Conservation (phyloP, 495 filamentous ascomycete genomes). For the Tuber melanosporum region DNA sequence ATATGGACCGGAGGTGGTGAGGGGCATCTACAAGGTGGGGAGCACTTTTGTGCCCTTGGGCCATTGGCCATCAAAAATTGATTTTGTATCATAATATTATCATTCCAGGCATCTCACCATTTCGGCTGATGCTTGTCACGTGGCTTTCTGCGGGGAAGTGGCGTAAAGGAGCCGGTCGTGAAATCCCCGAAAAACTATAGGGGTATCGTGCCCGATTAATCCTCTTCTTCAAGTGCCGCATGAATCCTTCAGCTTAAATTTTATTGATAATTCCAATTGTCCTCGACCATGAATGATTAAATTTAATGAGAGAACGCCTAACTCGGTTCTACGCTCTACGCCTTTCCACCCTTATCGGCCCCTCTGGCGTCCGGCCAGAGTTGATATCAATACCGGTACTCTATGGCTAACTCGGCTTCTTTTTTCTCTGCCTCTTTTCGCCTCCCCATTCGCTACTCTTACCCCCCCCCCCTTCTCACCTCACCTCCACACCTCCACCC, state of each 20-base stretch:
- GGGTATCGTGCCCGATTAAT: background rate
- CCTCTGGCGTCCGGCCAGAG: background rate
- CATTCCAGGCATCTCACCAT: background rate
- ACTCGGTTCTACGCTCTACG: background rate
- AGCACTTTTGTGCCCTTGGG: background rate
- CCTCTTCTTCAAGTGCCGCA: background rate
- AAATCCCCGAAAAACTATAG: background rate
- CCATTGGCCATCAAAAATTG: background rate
- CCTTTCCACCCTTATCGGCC: background rate
- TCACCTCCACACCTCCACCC: background rate
- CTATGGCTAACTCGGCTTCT: background rate
- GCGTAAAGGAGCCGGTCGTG: background rate
- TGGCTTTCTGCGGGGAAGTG: background rate
- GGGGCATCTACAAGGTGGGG: background rate
- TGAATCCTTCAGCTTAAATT: background rate
- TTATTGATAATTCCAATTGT: background rate
- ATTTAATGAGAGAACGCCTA: background rate
- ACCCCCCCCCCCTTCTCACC: background rate
- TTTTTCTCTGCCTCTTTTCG: background rate
- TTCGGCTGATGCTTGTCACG: background rate
- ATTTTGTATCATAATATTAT: background rate
- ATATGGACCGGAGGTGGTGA: background rate
- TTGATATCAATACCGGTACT: background rate
- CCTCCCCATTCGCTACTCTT: background rate
- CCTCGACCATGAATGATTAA: background rate